Base-by-base conservation (phyloP, 345 rosid species). In the Reutealis trisperma region DNA sequence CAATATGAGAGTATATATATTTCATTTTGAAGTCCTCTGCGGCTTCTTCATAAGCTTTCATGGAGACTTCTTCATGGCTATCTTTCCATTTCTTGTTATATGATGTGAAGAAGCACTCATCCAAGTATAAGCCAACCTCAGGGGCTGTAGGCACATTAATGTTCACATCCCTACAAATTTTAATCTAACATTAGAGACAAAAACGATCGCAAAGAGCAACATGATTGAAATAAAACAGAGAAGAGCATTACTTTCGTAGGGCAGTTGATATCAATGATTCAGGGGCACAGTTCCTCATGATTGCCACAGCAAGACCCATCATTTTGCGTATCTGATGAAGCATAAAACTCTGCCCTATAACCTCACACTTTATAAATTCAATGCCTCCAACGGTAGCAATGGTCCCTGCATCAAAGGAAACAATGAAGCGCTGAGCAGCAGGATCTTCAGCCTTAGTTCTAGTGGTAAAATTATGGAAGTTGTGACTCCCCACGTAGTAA, bases 261-360 rank as follows among this genome's bases (percentile, higher is more conserved):
- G 97, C 96, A 77, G 86, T 83, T 81, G 82, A 82, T 54, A 92
- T 83, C 80, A 93, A 58, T 25, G 92, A 84, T 85, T 92, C 94
- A 0, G 95, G 81, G 37, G 99, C 90, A 55, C 86, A 92, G 77
- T 91, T 87, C 85, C 99, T 91, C 93, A 91, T 89, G 71, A 93
- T 75, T 14, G 97, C 94, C 78, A 96, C 97, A 2, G 94, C 93
- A 72, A 92, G 93, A 67, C 99, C 98, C 0, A 96, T 89, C 99
- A 93, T 89, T 78, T 96, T 96, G 55, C 98, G 75, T 47, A 93
- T 93, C 80, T 96, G 99, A 84, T 96, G 99, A 90, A 96, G 98
- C 99, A 96, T 96, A 83, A 96, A 93, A 85, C 99, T 93, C 88
- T 96, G 99, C 41, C 98, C 99, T 27, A 92, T 89, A 70, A 96